These are phyloP conservation scores for Gossypium ekmanianum DNA, from an alignment of 345 rosid genomes.

Conservation along the genomic window DNA sequence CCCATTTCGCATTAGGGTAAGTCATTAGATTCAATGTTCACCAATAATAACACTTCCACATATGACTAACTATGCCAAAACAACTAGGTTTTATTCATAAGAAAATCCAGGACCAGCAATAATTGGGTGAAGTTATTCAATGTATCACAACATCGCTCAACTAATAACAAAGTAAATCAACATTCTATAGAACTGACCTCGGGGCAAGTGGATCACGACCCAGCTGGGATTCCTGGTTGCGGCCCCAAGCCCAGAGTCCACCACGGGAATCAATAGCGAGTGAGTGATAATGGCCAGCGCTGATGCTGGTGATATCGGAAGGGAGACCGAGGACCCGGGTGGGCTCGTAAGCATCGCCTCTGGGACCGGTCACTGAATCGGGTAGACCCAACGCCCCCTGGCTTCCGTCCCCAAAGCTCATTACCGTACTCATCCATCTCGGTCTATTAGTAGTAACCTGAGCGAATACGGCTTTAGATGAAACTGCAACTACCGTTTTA, in stretches of 20 bases:
- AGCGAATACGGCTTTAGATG: background rate
- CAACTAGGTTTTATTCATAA: background rate
- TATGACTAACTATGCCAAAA: background rate
- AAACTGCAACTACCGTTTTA: background rate
- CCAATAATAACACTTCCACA: background rate
- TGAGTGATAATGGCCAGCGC: constrained; percentile 88
- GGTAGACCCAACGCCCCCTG: constrained; percentile 80
- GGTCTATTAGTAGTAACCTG: background rate
- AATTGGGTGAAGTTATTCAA: background rate
- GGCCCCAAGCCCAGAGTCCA: constrained; percentile 87
- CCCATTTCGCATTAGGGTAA: background rate
- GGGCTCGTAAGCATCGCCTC: constrained; percentile 71
- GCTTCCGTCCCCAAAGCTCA: constrained; percentile 90
- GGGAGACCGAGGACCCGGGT: constrained; percentile 51
- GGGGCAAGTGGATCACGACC: constrained; percentile 48
- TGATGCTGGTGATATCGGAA: constrained; percentile 40
- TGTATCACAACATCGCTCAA: background rate
- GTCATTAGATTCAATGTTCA: background rate
- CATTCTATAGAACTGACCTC: constrained; percentile 28
- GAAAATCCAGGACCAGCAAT: constrained; percentile 4
- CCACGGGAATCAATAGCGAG: constrained; percentile 80
- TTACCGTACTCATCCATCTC: constrained; percentile 39
- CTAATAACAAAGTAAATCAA: background rate
- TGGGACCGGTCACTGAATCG: constrained; percentile 43
- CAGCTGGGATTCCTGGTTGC: constrained; percentile 73